Evolutionary conservation across 331 rosid genomes (phyloP), one percentile per base, ranked within the genome.

Genomic region (Acacia pycnantha): DNA sequence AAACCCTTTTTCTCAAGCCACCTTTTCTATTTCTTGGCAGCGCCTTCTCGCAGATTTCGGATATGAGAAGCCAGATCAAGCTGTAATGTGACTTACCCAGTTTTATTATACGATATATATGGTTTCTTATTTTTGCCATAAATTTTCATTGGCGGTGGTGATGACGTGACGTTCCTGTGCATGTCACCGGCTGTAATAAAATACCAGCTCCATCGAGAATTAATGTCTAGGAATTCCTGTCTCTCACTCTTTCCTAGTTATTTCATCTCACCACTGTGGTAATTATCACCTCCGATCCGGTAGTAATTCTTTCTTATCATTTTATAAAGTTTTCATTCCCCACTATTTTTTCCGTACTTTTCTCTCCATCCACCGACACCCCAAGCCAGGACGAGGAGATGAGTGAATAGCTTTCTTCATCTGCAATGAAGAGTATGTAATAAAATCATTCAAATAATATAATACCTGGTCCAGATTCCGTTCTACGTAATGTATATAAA

Each of bases 1-100:
- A n/a, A 79, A 33, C 53, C 53, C 74, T 37, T 75, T 31, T 12
- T 58, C 37, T 22, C 81, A 68, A 68, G 78, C 11, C 44, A 47
- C 40, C 46, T 22, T 21, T 41, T 9, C 4, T 18, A 16, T 37
- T n/a, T n/a, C n/a, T n/a, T n/a, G n/a, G n/a, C n/a, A n/a, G n/a
- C n/a, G n/a, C n/a, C n/a, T n/a, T 62, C 68, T 33, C 4, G 9
- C 68, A 8, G 40, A 43, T 54, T 2, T 53, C 67, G 29, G 24
- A 24, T 16, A 51, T 29, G 41, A 40, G 54, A 53, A 53, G 1
- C 24, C 26, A 33, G 19, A 48, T 41, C 31, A 18, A 41, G 11
- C 44, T 61, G 51, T 21, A 19, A 46, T 58, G 58, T 24, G 43
- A 33, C 24, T 48, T 53, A 7, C 0, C 50, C 16, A 12, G 4